phyloP scores from a whole-genome alignment of 805 yeast genomes.

The Pichia exigua region DNA sequence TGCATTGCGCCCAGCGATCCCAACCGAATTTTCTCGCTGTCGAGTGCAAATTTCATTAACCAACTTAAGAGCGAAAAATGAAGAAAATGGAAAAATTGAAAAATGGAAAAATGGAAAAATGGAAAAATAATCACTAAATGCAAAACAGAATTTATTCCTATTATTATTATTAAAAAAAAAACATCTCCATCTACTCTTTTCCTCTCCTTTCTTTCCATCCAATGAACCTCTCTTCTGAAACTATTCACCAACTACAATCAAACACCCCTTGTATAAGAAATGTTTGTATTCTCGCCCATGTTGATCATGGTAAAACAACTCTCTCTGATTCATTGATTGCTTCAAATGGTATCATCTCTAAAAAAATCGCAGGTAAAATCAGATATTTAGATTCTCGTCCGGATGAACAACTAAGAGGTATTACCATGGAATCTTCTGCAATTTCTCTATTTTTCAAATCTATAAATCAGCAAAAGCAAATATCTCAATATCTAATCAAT shows the following conservation, averaged over 20 bases:
- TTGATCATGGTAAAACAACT: conserved; percentile 97
- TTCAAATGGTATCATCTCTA: conserved; percentile 93
- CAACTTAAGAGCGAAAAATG: not conserved
- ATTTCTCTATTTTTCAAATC: conserved; percentile 86
- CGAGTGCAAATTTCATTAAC: conserved; percentile 3
- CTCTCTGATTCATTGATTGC: conserved; percentile 87
- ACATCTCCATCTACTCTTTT: too few relatives aligned
- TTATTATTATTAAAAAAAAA: too few relatives aligned
- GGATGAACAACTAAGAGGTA: conserved; percentile 93
- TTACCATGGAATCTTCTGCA: conserved; percentile 96
- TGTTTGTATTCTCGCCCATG: conserved; percentile 94
- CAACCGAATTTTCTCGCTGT: conserved; percentile 5
- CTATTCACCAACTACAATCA: conserved; percentile 58
- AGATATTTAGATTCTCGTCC: conserved; percentile 88
- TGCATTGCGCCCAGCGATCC: not conserved
- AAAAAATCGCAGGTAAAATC: conserved; percentile 89
- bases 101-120: too few relatives aligned
- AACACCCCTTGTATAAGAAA: conserved; percentile 70
- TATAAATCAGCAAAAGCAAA: conserved; percentile 29
- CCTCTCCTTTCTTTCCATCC: too few relatives aligned
- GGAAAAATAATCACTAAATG: too few relatives aligned
- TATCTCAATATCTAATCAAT: conserved; percentile 78
- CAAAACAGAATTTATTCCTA: too few relatives aligned
- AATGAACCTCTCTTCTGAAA: not conserved
- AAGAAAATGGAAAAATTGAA: too few relatives aligned